Base-by-base conservation (phyloP, 257 asterid species). In the Ilex aquifolium region DNA sequence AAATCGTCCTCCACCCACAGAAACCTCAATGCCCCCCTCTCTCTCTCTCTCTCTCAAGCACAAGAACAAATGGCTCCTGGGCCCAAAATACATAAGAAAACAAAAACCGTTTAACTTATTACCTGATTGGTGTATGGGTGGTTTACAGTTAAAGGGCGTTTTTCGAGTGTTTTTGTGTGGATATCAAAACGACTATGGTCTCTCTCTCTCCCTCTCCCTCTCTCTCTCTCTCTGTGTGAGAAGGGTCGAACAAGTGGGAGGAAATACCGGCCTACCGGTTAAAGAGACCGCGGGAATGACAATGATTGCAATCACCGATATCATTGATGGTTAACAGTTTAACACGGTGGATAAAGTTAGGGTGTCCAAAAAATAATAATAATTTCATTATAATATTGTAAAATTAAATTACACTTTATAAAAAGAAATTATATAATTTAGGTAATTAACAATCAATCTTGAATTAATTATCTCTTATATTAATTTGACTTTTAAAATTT, bases 1-100 rank as follows among this genome's bases (percentile, higher is more conserved):
- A 42, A 64, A 65, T 44, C 64, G 44, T 57, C 72, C 65, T 55
- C 40, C 65, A 65, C 76, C 71, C 76, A 71, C 74, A 73, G 59
- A 65, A 67, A 68, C 51, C 64, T 65, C 62, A 49, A 44, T 44
- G 21, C 1, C 0, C 14, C 10, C 29, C 5, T 56, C 31, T 46
- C 69, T 57, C 63, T 27, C 50, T 21, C 27, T 32, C 39, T 10
- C 56, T 44, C 55, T 56, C 14, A 12, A 12, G 17, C 14, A 49
- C 54, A 49, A 12, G 10, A 49, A 12, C 54, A 49, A n/a, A n/a
- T 49, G 54, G 17, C 0, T 11, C 0, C 0, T 7, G 15, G 12
- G 60, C 16, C 40, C n/a, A 63, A 64, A 53, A 27, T 56, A 44
- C 64, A 44, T 61, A 64, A 57, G 42, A 31, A 54, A 51, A 5